These are phyloP conservation scores for Chaetomium sp. DNA, from an alignment of 2,329 filamentous ascomycete genomes.

Conservation along the genomic window DNA sequence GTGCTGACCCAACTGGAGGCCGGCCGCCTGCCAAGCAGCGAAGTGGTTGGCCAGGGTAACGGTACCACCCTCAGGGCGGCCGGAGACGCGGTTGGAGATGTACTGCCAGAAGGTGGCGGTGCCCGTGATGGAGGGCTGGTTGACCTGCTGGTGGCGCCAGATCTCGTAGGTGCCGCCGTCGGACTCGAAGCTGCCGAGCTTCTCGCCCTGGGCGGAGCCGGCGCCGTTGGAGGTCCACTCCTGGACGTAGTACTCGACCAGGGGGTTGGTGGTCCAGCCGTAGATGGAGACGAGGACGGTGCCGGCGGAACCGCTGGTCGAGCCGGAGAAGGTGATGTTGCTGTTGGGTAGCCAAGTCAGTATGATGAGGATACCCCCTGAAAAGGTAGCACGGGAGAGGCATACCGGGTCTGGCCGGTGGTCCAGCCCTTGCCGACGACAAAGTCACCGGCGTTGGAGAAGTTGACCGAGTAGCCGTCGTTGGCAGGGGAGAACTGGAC, in stretches of 20 bases:
- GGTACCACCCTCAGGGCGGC: conserved; percentile 40
- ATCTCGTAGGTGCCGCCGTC: conserved; percentile 33
- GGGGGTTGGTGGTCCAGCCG: conserved; percentile 33
- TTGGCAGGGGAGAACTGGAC: conserved; percentile 26
- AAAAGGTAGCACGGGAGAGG: not conserved
- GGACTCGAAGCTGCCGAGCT: conserved; percentile 28
- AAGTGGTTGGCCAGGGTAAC: conserved; percentile 47
- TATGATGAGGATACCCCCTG: not conserved
- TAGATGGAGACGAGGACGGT: conserved; percentile 32
- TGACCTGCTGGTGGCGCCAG: conserved; percentile 31
- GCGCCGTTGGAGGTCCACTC: conserved; percentile 30
- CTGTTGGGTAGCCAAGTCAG: conserved; percentile 10
- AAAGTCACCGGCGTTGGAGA: conserved; percentile 43
- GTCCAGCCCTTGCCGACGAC: conserved; percentile 55
- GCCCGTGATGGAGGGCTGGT: conserved; percentile 41
- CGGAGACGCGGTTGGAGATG: conserved; percentile 40
- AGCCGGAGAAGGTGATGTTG: conserved; percentile 27
- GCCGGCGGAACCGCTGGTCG: conserved; percentile 21
- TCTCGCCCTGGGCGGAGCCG: conserved; percentile 26
- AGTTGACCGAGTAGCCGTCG: conserved; percentile 37
- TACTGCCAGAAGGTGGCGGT: conserved; percentile 45
- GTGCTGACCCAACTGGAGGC: conserved; percentile 40
- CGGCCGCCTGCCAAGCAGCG: conserved; percentile 42
- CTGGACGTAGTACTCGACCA: conserved; percentile 35
- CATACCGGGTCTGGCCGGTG: conserved; percentile 44